Evolutionary conservation across 2,329 filamentous ascomycete genomes (phyloP).

Genomic region (Cladophialophora carrionii): DNA sequence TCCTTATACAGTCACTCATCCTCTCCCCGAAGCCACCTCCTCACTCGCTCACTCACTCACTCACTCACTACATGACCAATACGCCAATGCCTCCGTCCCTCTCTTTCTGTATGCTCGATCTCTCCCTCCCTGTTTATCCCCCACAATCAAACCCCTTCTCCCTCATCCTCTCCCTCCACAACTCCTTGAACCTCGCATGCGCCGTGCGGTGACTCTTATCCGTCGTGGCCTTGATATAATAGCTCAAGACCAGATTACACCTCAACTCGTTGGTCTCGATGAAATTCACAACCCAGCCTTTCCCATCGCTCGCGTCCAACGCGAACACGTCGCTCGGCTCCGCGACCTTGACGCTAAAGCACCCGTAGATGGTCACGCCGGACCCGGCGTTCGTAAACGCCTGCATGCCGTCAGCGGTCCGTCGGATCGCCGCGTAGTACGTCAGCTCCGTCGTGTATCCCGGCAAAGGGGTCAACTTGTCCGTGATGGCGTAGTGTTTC

Average conservation of each 20-base stretch:
- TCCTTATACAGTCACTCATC: too few relatives aligned
- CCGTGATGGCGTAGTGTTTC: slow-evolving; percentile 36
- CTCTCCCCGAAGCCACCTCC: too few relatives aligned
- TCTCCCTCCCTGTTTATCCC: not conserved
- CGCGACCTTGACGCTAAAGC: slow-evolving; percentile 23
- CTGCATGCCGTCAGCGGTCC: slow-evolving; percentile 32
- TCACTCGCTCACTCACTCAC: not conserved
- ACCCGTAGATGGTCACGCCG: slow-evolving; percentile 34
- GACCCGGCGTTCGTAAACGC: slow-evolving; percentile 35
- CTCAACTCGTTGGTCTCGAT: slow-evolving; percentile 31
- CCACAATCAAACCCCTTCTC: slow-evolving; percentile 19
- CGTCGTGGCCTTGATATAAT: slow-evolving; percentile 33
- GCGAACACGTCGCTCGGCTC: slow-evolving; percentile 7
- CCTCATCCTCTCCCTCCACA: slow-evolving; percentile 30
- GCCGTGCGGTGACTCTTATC: slow-evolving; percentile 31
- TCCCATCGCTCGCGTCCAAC: slow-evolving; percentile 7
- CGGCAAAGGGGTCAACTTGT: slow-evolving; percentile 32
- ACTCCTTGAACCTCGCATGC: slow-evolving; percentile 32
- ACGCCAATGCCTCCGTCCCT: not conserved
- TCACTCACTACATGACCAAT: not conserved
- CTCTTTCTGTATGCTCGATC: too few relatives aligned
- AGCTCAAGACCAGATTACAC: slow-evolving; percentile 32
- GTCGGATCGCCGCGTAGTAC: slow-evolving; percentile 28
- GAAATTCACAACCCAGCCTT: slow-evolving; percentile 26
- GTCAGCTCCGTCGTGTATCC: slow-evolving; percentile 31